Evolutionary conservation across 2,329 filamentous ascomycete genomes (phyloP).

Genomic region (Aspergillus neoniger): DNA sequence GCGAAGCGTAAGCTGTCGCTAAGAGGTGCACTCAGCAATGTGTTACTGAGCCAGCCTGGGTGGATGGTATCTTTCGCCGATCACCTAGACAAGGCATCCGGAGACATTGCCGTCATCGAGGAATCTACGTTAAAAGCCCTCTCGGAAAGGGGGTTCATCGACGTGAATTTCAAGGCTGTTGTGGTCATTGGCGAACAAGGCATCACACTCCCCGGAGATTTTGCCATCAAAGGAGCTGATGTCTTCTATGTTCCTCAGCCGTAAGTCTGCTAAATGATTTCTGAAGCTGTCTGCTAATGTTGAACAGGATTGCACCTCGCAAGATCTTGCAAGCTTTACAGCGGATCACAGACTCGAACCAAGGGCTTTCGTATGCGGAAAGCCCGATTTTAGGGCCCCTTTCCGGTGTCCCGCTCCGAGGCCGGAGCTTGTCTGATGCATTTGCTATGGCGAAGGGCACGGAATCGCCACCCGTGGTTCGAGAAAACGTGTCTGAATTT

Average conservation of each 20-base stretch:
- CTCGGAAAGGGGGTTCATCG: conserved; percentile 7
- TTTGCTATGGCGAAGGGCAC: conserved; percentile 19
- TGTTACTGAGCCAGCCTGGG: conserved; percentile 24
- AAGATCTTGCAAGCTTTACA: conserved; percentile 28
- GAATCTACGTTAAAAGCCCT: conserved; percentile 25
- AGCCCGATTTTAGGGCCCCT: conserved; percentile 12
- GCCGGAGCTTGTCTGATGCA: conserved; percentile 18
- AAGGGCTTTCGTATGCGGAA: background rate
- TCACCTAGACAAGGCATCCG: conserved; percentile 21
- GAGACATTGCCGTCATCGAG: conserved; percentile 33
- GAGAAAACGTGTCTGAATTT: conserved; percentile 18
- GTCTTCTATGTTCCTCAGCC: conserved; percentile 31
- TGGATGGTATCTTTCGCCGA: conserved; percentile 31
- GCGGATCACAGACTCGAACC: conserved; percentile 7
- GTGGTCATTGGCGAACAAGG: conserved; percentile 25
- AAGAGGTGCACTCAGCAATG: conserved; percentile 27
- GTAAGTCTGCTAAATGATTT: conserved; percentile 17
- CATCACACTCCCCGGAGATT: conserved; percentile 1
- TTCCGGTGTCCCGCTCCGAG: conserved; percentile 12
- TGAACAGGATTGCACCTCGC: conserved; percentile 29
- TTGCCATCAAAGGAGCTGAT: conserved; percentile 19
- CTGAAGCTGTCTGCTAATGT: conserved; percentile 13
- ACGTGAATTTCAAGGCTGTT: conserved; percentile 21
- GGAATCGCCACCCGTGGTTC: conserved; percentile 20
- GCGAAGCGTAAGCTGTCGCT: conserved; percentile 33